Base-by-base conservation (phyloP, 2,329 filamentous ascomycete species). In the Didymella exigua region DNA sequence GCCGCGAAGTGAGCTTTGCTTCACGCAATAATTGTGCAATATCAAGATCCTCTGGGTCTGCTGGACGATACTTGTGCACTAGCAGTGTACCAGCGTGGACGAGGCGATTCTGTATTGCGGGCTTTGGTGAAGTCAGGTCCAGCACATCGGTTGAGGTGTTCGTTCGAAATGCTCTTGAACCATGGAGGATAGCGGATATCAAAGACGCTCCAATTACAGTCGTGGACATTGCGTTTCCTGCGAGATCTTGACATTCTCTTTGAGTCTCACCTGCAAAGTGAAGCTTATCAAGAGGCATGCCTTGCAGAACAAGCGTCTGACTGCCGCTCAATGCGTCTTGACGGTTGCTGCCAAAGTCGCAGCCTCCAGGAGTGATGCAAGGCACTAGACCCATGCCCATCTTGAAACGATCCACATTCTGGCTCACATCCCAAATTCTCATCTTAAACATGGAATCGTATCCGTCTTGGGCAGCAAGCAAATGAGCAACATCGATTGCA, bases 151-250 rank as follows among this genome's bases (percentile, higher is more conserved):
- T 9, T 11, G 10, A 38, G 4, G 29, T 3, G 10, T 21, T 18
- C 1, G 21, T 29, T 11, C 26, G 47, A 27, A 68, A 64, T 0
- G 59, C 48, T 41, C 49, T 51, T 14, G 41, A 50, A 59, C 71
- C 21, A 72, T 67, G 31, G 4, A 86, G 80, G 1, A 93, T 70
- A 0, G 84, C 81, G 1, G 84, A 77, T 2, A 90, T 64, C 1
- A 89, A 80, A 0, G 84, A 82, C 1, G 83, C 79, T 2, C 86
- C 88, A 9, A 92, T 84, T 0, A 91, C 87, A 0, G 89, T 89
- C 0, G 85, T 85, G 1, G 84, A 86, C 90, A 93, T 93, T 0
- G 90, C 90, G 69, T 95, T 93, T 0, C 90, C 90, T 2, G 88
- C 89, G 2, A 93, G 76, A 60, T 91, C 85, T 58, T 87, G 84